Evolutionary conservation across 768 basidiomycete genomes (phyloP).

Genomic region (Panus rudis): DNA sequence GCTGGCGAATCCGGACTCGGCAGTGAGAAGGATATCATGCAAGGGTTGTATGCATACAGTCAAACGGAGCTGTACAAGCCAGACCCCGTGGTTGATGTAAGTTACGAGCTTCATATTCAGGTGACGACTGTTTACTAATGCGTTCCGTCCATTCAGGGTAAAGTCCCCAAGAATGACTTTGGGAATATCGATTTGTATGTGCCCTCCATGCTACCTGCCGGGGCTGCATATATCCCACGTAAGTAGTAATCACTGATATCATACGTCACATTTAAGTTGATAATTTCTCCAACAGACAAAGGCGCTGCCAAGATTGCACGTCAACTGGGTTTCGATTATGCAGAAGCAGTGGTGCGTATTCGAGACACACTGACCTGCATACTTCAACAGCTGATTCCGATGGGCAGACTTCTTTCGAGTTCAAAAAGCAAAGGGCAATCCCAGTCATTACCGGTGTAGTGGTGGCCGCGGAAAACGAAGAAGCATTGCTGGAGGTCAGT

Average conservation of each 20-base stretch:
- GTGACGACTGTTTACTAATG: neutral
- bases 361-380: neutral
- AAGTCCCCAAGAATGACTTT: slow-evolving; percentile 90
- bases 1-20: slow-evolving; percentile 32
- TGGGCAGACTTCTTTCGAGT: slow-evolving; percentile 87
- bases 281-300: slow-evolving; percentile 34
- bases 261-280: neutral
- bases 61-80: slow-evolving; percentile 84
- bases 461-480: slow-evolving; percentile 74
- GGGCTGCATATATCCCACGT: slow-evolving; percentile 90
- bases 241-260: slow-evolving; percentile 27
- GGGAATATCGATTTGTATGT: slow-evolving; percentile 97
- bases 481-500: slow-evolving; percentile 64
- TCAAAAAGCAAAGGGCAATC: slow-evolving; percentile 83
- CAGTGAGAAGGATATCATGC: slow-evolving; percentile 54
- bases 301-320: slow-evolving; percentile 85
- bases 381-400: slow-evolving; percentile 2
- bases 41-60: slow-evolving; percentile 76
- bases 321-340: slow-evolving; percentile 81
- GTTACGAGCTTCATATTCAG: slow-evolving; percentile 22
- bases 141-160: slow-evolving; percentile 48
- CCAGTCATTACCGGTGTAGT: slow-evolving; percentile 86
- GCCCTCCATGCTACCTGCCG: slow-evolving; percentile 87
- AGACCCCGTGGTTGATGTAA: slow-evolving; percentile 76
- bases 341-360: slow-evolving; percentile 84